Base-by-base conservation (phyloP, 495 filamentous ascomycete species). In the Hypomontagnella monticulosa region DNA sequence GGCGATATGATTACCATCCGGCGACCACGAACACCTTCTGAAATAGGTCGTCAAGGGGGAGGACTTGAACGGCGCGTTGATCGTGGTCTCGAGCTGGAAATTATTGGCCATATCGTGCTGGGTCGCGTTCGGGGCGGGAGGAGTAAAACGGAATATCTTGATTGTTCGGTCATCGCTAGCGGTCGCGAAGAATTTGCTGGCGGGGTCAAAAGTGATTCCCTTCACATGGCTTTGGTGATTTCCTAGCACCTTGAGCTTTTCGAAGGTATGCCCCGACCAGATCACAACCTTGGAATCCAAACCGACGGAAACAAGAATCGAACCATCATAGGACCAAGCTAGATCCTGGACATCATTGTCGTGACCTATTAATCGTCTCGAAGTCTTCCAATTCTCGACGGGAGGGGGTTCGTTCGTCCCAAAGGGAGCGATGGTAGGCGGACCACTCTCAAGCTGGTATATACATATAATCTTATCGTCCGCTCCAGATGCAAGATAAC, bases 271-370 rank as follows among this genome's bases (percentile, higher is more conserved):
- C 12, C 95, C 95, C 1, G 93, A 97, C 95, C 95, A 99, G 11
- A 98, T 89, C 42, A 99, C 96, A 14, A 98, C 88, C 76, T 98
- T 98, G 16, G 96, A 98, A 77, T 99, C 95, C 61, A 99, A 81
- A 3, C 95, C 96, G 6, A 98, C 96, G 1, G 95, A 97, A 6
- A 97, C 93, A 65, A 99, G 79, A 20, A 99, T 92, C 0, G 93
- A 97, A 20, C 93, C 95, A 80, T 99, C 95, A 70, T 90, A 89
- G 33, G 95, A 96, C 95, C 95, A 99, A 30, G 92, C 95, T 55
- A 98, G 81, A 82, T 99, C 96, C 76, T 98, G 95, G 36, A 99
- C 93, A 79, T 99, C 95, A 76, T 98, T 98, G 51, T 99, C 95
- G 72, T 99, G 95, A 7, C 96, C 96, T 46, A 96, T 94, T 48